These are phyloP conservation scores for Capronia americana DNA, from an alignment of 2,329 filamentous ascomycete species.

Conservation along the genomic window DNA sequence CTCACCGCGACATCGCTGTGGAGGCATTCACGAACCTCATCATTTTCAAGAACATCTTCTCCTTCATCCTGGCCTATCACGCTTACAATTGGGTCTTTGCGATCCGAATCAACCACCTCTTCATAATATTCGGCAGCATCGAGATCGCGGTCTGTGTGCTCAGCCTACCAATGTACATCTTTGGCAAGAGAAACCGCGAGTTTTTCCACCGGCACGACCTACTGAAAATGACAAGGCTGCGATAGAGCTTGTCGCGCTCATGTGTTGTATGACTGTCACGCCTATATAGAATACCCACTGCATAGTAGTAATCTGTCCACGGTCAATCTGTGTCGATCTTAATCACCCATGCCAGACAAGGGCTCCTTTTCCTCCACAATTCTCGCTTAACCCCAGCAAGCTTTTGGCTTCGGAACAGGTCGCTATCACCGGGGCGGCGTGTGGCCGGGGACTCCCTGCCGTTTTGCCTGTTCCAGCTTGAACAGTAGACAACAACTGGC, in stretches of 20 bases:
- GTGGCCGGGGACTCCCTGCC: neutral
- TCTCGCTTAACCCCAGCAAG: constrained; percentile 4
- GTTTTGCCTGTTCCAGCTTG: neutral
- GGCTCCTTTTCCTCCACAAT: neutral
- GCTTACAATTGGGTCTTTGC: constrained; percentile 81
- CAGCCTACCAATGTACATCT: constrained; percentile 78
- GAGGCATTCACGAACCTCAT: constrained; percentile 89
- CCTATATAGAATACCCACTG: constrained; percentile 1
- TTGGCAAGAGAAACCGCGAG: constrained; percentile 76
- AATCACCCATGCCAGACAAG: neutral
- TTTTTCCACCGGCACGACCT: constrained; percentile 80
- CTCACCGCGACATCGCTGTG: constrained; percentile 85
- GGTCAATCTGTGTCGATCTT: constrained; percentile 2
- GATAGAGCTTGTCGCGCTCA: constrained; percentile 30
- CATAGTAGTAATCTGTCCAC: neutral
- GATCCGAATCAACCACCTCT: constrained; percentile 63
- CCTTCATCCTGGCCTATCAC: constrained; percentile 81
- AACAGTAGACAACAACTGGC: neutral
- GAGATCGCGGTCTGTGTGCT: constrained; percentile 78
- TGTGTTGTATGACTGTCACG: neutral
- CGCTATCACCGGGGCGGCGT: neutral
- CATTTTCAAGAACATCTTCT: constrained; percentile 95
- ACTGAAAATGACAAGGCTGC: constrained; percentile 57
- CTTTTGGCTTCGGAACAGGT: constrained; percentile 5
- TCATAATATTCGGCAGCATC: constrained; percentile 75